Evolutionary conservation across 2,329 filamentous ascomycete species (phyloP).

Genomic region (Rhytidhysteron rufulum): DNA sequence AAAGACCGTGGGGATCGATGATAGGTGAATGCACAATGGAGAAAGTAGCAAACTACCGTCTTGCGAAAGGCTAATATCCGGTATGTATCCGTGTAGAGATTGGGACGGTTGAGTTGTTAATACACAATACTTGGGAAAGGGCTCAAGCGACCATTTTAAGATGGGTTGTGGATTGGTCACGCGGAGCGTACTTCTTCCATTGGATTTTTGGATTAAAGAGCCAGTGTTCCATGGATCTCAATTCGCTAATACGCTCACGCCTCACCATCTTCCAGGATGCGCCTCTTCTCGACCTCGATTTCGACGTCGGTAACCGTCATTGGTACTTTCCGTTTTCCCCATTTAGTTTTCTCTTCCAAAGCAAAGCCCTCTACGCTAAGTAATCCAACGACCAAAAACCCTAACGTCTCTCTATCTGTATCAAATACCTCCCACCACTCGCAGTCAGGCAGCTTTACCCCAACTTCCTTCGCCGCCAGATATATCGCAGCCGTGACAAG

Average conservation of each 20-base stretch:
- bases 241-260: too few species aligned
- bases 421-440: slow-evolving; percentile 99
- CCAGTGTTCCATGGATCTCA: too few species aligned
- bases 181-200: not conserved
- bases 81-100: not conserved
- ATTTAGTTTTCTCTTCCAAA: slow-evolving; percentile 54
- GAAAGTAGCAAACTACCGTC: too few species aligned
- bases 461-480: slow-evolving; percentile 73
- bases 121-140: not conserved
- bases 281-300: slow-evolving; percentile 55
- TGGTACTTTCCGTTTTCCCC: slow-evolving; percentile 51
- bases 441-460: slow-evolving; percentile 72
- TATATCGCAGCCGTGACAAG: slow-evolving; percentile 89
- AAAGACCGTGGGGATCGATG: too few species aligned
- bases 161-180: not conserved
- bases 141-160: not conserved
- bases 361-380: slow-evolving; percentile 72
- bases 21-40: too few species aligned
- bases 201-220: too few species aligned
- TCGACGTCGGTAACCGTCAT: slow-evolving; percentile 58
- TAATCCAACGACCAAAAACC: slow-evolving; percentile 85
- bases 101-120: not conserved
- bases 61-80: not conserved
- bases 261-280: slow-evolving; percentile 20
- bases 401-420: slow-evolving; percentile 87